Evolutionary conservation across 306 rosid genomes (phyloP), one percentile per base, ranked within the genome.

Genomic region (Alnus rubra): DNA sequence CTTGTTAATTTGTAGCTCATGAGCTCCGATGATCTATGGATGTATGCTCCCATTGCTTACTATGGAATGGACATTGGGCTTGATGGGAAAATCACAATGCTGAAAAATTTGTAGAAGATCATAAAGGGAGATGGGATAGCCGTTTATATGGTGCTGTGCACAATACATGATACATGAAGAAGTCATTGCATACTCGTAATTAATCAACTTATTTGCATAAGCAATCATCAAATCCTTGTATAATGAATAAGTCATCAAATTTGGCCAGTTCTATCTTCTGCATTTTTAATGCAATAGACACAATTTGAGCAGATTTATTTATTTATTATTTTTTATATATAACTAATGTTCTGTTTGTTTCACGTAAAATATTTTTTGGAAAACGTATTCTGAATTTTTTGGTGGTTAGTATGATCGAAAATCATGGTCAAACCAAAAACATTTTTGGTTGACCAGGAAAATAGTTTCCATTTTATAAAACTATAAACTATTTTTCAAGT

Each of bases 41-140:
- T 91, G 97, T 90, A 95, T 12, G 90, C 98, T 90, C 97, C 98
- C 7, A 88, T 92, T 76, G 97, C 96, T 79, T 91, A 89, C 89
- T 92, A 88, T 78, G 98, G 98, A 77, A 85, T 85, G 91, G 91
- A 90, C 88, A 80, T 92, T 51, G 97, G 97, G 63, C 7, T 92
- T 76, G 89, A 89, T 77, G 84, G 83, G 84, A 86, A 87, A 60
- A 59, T 82, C 72, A 18, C 30, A 39, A 74, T 87, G 52, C 56
- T 87, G 70, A 86, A 85, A 64, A 87, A 51, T 74, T 77, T 53
- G 83, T 84, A 75, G 76, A 87, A 35, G 16, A 54, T 33, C 37
- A 39, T 58, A 62, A 54, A 54, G 48, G 64, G 13, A 15, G 70
- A 8, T 80, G 56, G 31, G 19, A 56, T 23, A 19, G 13, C 63